phyloP scores from a whole-genome alignment of 2,329 filamentous ascomycete genomes.

The Pleoardoris graminearum region DNA sequence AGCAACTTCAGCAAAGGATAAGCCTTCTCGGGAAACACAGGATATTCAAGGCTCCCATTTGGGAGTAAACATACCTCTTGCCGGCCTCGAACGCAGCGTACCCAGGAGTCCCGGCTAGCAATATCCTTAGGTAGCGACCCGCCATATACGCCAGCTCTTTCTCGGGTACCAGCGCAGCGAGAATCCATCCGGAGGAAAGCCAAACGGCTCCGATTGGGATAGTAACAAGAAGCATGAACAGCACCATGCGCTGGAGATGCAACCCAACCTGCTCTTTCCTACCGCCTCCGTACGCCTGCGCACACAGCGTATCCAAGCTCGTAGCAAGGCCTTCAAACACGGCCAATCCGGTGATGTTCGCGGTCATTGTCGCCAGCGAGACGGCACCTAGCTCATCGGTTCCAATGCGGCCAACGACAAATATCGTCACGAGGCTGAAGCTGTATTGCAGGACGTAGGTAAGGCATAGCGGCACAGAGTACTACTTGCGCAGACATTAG shows the following conservation, averaged over 20 bases:
- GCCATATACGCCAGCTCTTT: constrained; percentile 54
- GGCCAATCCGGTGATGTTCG: constrained; percentile 58
- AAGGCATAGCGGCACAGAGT: constrained; percentile 55
- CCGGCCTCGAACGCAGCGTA: constrained; percentile 59
- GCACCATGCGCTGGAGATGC: constrained; percentile 58
- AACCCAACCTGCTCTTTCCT: constrained; percentile 55
- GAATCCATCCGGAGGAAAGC: constrained; percentile 53
- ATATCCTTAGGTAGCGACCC: constrained; percentile 54
- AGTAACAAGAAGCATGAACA: constrained; percentile 53
- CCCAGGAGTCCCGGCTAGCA: constrained; percentile 56
- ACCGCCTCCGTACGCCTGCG: constrained; percentile 57
- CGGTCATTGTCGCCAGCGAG: constrained; percentile 57
- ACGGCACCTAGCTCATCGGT: constrained; percentile 58
- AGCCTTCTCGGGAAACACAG: background rate
- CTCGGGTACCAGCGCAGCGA: constrained; percentile 54
- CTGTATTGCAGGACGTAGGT: constrained; percentile 61
- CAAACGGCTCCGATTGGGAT: constrained; percentile 56
- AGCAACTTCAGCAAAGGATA: background rate
- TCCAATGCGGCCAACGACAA: constrained; percentile 58
- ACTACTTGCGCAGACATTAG: constrained; percentile 22
- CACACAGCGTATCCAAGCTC: constrained; percentile 56
- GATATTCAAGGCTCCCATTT: too few relatives aligned
- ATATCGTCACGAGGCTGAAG: constrained; percentile 56
- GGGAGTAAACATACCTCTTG: constrained; percentile 51
- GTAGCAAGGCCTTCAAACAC: constrained; percentile 58